Evolutionary conservation across 2,329 filamentous ascomycete genomes (phyloP).

Genomic region (Chrysoporthe deuterocubensis): DNA sequence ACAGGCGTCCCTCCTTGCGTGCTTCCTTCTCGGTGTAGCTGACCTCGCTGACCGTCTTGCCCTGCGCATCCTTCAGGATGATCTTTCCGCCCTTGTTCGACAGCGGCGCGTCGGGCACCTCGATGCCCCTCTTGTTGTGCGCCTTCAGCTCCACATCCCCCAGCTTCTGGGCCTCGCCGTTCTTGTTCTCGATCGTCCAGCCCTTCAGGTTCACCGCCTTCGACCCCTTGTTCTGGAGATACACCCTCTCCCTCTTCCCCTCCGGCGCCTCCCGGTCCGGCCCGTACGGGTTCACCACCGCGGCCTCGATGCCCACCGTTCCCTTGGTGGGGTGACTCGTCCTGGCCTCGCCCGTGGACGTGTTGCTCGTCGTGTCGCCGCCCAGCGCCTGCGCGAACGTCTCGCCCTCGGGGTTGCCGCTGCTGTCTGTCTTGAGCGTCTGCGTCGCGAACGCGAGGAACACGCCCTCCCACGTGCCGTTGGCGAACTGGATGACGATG

Average conservation of each 20-base stretch:
- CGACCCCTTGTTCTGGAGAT: conserved; percentile 27
- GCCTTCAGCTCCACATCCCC: conserved; percentile 12
- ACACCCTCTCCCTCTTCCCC: conserved; percentile 30
- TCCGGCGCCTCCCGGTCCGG: conserved; percentile 25
- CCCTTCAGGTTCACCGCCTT: conserved; percentile 23
- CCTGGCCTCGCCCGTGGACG: conserved; percentile 7
- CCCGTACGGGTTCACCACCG: conserved; percentile 32
- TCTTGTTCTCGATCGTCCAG: conserved; percentile 31
- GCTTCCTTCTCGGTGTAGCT: conserved; percentile 31
- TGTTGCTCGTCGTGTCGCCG: conserved; percentile 12
- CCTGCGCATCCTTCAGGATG: conserved; percentile 26
- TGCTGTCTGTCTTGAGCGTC: conserved; percentile 40
- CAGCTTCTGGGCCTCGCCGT: conserved; percentile 25
- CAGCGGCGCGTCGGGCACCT: conserved; percentile 25
- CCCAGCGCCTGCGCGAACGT: conserved; percentile 30
- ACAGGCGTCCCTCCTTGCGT: conserved; percentile 26
- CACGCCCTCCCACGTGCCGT: conserved; percentile 44
- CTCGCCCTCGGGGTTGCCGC: conserved; percentile 30
- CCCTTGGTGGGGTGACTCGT: conserved; percentile 15
- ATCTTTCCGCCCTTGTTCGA: conserved; percentile 31
- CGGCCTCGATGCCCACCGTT: conserved; percentile 30
- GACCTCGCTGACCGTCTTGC: conserved; percentile 29
- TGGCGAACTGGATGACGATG: conserved; percentile 40
- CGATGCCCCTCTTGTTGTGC: conserved; percentile 16
- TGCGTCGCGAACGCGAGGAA: conserved; percentile 46